Percentiles rank a stretch among this genome's conserved stretches.
Conservation (phyloP, 352 stramenopile species). For the Phytophthora megakarya region DNA sequence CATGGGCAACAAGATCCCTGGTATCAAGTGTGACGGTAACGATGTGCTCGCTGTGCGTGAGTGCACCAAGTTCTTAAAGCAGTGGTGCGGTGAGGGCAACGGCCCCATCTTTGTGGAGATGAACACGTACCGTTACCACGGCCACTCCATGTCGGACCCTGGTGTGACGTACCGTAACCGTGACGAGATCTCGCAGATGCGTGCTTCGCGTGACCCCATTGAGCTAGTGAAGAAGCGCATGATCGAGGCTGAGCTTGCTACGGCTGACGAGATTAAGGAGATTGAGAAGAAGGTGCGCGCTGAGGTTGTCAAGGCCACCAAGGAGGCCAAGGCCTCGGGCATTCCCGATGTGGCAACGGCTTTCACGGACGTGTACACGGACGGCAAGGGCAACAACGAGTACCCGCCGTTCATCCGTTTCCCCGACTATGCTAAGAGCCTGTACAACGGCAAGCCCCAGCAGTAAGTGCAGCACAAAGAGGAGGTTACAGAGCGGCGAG, state of each 20-base stretch:
- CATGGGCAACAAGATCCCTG: slow-evolving; percentile 99
- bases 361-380: slow-evolving; percentile 91
- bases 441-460: slow-evolving; percentile 85
- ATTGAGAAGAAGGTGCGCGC: slow-evolving; percentile 99
- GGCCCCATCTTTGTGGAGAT: slow-evolving; percentile 99
- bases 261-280: slow-evolving; percentile 98
- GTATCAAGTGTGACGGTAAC: slow-evolving; percentile 99
- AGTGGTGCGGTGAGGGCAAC: slow-evolving; percentile 96
- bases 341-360: slow-evolving; percentile 54
- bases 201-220: slow-evolving; percentile 98
- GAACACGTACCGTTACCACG: slow-evolving; percentile 99
- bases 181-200: slow-evolving; percentile 99
- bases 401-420: slow-evolving; percentile 97
- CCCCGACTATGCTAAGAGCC: slow-evolving; percentile 95
- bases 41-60: slow-evolving; percentile 98
- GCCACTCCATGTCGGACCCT: slow-evolving; percentile 99
- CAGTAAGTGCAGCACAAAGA: slow-evolving; percentile 31
- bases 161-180: slow-evolving; percentile 99
- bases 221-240: slow-evolving; percentile 98
- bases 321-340: slow-evolving; percentile 90
- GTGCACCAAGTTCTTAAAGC: slow-evolving; percentile 97
- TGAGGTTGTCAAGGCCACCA: slow-evolving; percentile 95
- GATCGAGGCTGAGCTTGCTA: slow-evolving; percentile 94
- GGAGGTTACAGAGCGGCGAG: slow-evolving; percentile 25
- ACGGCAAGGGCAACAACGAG: slow-evolving; percentile 90